Percentiles rank a stretch among this genome's conserved stretches.
phyloP scores from a whole-genome alignment of 148 eudicot genomes.

The Polygonum aviculare region DNA sequence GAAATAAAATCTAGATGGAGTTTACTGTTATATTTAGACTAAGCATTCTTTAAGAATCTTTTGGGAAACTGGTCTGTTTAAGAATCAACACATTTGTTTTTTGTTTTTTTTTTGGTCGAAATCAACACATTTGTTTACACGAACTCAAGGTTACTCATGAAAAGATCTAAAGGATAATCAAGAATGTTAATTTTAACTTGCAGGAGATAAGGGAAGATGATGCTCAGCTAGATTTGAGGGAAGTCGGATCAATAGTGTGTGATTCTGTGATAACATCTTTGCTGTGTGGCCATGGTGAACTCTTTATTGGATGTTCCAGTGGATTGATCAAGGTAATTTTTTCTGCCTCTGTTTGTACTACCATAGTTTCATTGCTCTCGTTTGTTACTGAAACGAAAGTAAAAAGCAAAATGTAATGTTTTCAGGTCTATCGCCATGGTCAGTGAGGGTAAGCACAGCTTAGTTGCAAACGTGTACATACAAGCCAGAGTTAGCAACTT shows the following conservation, averaged over 20 bases:
- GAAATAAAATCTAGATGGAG: no score
- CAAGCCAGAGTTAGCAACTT: not conserved
- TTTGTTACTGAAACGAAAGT: not conserved
- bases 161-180: not conserved
- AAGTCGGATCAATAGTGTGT: constrained; percentile 54
- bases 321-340: constrained; percentile 54
- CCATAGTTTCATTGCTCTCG: not conserved
- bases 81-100: no score
- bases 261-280: constrained; percentile 69
- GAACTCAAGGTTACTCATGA: no score
- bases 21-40: no score
- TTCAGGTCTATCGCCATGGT: constrained; percentile 4
- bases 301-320: constrained; percentile 64
- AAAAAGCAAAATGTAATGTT: not conserved
- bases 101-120: no score
- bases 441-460: not conserved
- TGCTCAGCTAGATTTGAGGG: constrained; percentile 28
- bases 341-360: not conserved
- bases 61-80: not conserved
- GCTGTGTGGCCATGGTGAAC: constrained; percentile 50
- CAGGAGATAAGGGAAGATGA: constrained; percentile 51
- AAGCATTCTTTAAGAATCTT: not conserved
- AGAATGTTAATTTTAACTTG: constrained; percentile 1
- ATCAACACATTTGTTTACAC: not conserved
- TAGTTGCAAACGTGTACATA: not conserved